phyloP scores from a whole-genome alignment of 2,329 filamentous ascomycete genomes.

The Microsporum canis region DNA sequence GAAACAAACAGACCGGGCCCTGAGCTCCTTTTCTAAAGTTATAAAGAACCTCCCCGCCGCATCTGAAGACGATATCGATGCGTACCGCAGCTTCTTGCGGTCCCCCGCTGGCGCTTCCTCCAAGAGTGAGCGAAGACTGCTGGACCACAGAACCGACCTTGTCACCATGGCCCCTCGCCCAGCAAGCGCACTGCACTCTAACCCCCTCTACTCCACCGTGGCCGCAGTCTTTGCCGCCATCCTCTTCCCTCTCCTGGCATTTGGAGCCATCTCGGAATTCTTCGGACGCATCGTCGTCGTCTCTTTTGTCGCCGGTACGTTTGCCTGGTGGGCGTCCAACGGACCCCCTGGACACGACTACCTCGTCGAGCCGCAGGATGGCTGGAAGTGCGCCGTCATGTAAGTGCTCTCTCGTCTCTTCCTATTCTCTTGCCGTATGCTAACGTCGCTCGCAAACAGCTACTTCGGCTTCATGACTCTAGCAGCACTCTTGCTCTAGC shows the following conservation, averaged over 20 bases:
- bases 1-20: slow-evolving; percentile 26
- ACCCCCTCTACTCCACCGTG: slow-evolving; percentile 30
- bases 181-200: slow-evolving; percentile 3
- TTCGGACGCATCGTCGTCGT: slow-evolving; percentile 48
- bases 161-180: slow-evolving; percentile 21
- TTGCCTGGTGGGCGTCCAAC: slow-evolving; percentile 31
- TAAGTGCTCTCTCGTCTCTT: slow-evolving; percentile 18
- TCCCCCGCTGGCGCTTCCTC: slow-evolving; percentile 38
- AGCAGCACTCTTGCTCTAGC: slow-evolving; percentile 28
- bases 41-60: slow-evolving; percentile 37
- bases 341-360: slow-evolving; percentile 26
- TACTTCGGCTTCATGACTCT: slow-evolving; percentile 33
- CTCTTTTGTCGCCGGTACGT: slow-evolving; percentile 40
- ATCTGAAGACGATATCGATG: slow-evolving; percentile 36
- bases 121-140: slow-evolving; percentile 41
- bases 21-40: slow-evolving; percentile 38
- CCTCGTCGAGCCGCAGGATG: slow-evolving; percentile 29
- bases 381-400: slow-evolving; percentile 30
- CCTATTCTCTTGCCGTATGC: not conserved
- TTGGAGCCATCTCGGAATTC: slow-evolving; percentile 47
- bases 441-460: slow-evolving; percentile 15
- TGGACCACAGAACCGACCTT: slow-evolving; percentile 40
- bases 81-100: slow-evolving; percentile 45
- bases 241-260: slow-evolving; percentile 48
- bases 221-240: slow-evolving; percentile 42